Percentiles rank a stretch among this genome's conserved stretches.
Conservation (phyloP, 345 rosid species). For the Citrus glauca region DNA sequence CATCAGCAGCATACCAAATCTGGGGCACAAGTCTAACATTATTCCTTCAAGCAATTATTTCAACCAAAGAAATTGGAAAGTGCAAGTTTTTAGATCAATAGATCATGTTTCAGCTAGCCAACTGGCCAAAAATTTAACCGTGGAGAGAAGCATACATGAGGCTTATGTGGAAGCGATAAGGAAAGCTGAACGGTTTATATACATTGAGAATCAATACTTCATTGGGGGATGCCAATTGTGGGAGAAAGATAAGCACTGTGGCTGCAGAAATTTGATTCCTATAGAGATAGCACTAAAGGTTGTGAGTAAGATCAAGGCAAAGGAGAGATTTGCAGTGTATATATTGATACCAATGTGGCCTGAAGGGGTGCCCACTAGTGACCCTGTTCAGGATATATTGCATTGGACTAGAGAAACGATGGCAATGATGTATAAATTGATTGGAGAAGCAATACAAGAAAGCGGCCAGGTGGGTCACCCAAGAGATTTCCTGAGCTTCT, state of each 20-base stretch:
- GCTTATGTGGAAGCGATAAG: slow-evolving; percentile 75
- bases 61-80: slow-evolving; percentile 55
- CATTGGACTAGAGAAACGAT: slow-evolving; percentile 90
- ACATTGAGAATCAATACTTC: slow-evolving; percentile 89
- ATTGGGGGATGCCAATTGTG: slow-evolving; percentile 80
- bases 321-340: slow-evolving; percentile 71
- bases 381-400: slow-evolving; percentile 76
- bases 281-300: slow-evolving; percentile 75
- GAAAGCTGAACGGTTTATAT: slow-evolving; percentile 69
- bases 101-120: slow-evolving; percentile 57
- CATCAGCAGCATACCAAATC: slow-evolving; percentile 34
- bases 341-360: slow-evolving; percentile 97
- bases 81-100: slow-evolving; percentile 77
- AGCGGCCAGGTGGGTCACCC: slow-evolving; percentile 51
- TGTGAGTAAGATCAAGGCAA: slow-evolving; percentile 50
- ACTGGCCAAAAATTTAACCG: slow-evolving; percentile 38
- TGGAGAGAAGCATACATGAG: slow-evolving; percentile 76
- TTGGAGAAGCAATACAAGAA: slow-evolving; percentile 66
- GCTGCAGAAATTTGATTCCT: slow-evolving; percentile 81
- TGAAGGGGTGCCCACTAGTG: slow-evolving; percentile 80
- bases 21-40: slow-evolving; percentile 18
- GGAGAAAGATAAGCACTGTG: slow-evolving; percentile 56
- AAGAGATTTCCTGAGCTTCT: slow-evolving; percentile 76
- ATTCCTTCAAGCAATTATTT: slow-evolving; percentile 27
- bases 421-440: slow-evolving; percentile 74